Percentiles rank a stretch among this genome's conserved stretches.
Conservation (phyloP, 2,329 filamentous ascomycete species). For the Colletotrichum incanum region DNA sequence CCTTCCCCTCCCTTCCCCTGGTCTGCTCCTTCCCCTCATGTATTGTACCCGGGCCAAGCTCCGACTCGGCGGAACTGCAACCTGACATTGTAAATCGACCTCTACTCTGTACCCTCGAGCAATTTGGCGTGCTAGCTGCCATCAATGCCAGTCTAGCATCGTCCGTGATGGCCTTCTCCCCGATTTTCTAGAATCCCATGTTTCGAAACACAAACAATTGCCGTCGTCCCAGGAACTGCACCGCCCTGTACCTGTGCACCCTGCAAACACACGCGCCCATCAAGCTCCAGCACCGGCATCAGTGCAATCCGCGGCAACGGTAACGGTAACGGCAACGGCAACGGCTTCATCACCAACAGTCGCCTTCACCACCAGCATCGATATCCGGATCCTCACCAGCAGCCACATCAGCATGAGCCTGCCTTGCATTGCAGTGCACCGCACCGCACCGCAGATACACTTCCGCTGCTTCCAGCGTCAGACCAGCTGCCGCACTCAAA, state of each 20-base stretch:
- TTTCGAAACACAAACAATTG: slow-evolving; percentile 37
- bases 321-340: slow-evolving; percentile 6
- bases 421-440: slow-evolving; percentile 4
- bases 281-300: slow-evolving; percentile 15
- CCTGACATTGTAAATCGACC: slow-evolving; percentile 23
- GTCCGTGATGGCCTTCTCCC: slow-evolving; percentile 26
- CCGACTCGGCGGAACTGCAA: slow-evolving; percentile 28
- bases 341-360: slow-evolving; percentile 10
- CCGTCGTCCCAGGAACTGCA: slow-evolving; percentile 42
- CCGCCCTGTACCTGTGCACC: slow-evolving; percentile 31
- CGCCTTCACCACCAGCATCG: slow-evolving; percentile 2
- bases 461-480: slow-evolving; percentile 12
- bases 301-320: slow-evolving; percentile 5
- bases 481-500: slow-evolving; percentile 7
- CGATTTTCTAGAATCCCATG: slow-evolving; percentile 40
- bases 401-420: slow-evolving; percentile 2
- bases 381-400: neutral
- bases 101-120: neutral
- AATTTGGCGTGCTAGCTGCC: neutral
- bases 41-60: slow-evolving; percentile 19
- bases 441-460: neutral
- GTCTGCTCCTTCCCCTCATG: neutral
- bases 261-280: slow-evolving; percentile 27
- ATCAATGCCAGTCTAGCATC: slow-evolving; percentile 3
- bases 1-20: neutral